Base-by-base conservation (phyloP, 164 flowering plant species). In the Macadamia integrifolia region DNA sequence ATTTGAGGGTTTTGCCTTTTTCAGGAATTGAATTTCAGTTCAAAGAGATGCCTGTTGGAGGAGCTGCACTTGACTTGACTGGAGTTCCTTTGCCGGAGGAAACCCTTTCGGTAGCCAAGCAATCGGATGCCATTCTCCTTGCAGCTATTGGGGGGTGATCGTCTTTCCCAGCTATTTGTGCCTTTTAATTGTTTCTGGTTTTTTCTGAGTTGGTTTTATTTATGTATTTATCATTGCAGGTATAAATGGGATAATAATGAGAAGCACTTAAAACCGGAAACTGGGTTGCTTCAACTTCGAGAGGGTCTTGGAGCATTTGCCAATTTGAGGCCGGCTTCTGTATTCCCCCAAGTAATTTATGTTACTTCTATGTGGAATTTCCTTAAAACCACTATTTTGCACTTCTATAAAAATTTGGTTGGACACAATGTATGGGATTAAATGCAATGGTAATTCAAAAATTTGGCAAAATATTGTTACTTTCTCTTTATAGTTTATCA, bases 111-210 rank as follows among this genome's bases (percentile, higher is more conserved):
- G 77, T 72, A 1, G 98, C 99, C 1, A 86, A 84, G 78, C 78
- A 80, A 63, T 89, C 97, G 6, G 93, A 90, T 82, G 97, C 96
- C 0, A 81, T 94, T 78, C 98, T 94, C 73, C 96, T 94, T 55
- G 99, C 98, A 66, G 97, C 99, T 1, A 94, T 94, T 79, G 99
- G 99, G 77, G 99, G 99, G 97, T 94, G 76, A 70, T 23, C 48
- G 8, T 60, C 15, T 48, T 69, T 12, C 40, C 17, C 62, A 60
- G 29, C 40, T 60, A 12, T 0, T 60, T 31, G 43, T 60, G 12
- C 4, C 1, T 35, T 60, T 60, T 12, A 7, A 17, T 31, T 60
- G 40, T 35, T 31, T 31, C 1, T 60, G 6, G 32, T 9, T 18
- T 10, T 46, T 13, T 9, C 50, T 46, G 1, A 14, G 1, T n/a